Evolutionary conservation across 2,329 filamentous ascomycete genomes (phyloP).

Genomic region (Pseudogymnoascus sp.): DNA sequence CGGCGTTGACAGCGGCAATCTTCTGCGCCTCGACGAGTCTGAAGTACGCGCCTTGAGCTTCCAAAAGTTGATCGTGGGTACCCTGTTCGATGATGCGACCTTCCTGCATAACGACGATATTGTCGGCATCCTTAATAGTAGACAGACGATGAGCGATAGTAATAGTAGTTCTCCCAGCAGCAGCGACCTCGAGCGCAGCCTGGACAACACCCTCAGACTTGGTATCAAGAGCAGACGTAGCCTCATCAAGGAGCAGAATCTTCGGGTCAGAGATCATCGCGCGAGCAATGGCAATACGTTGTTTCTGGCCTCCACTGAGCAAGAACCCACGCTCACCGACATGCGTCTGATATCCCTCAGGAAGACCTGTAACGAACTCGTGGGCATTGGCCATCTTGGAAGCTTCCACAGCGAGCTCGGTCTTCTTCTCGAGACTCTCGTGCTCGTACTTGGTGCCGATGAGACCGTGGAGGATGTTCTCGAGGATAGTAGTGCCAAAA

Average conservation of each 20-base stretch:
- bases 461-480: conserved; percentile 85
- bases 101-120: conserved; percentile 86
- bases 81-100: conserved; percentile 91
- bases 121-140: conserved; percentile 89
- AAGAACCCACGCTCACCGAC: conserved; percentile 94
- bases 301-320: conserved; percentile 91
- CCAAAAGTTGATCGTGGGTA: conserved; percentile 73
- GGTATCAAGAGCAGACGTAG: conserved; percentile 87
- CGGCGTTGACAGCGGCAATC: conserved; percentile 55
- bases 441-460: conserved; percentile 75
- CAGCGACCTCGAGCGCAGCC: conserved; percentile 79
- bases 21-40: conserved; percentile 84
- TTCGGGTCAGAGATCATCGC: conserved; percentile 88
- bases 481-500: conserved; percentile 81
- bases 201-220: conserved; percentile 94
- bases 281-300: conserved; percentile 89
- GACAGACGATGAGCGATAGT: conserved; percentile 93
- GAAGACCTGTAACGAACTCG: conserved; percentile 76
- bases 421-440: conserved; percentile 60
- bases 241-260: conserved; percentile 88
- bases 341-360: conserved; percentile 86
- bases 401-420: conserved; percentile 67
- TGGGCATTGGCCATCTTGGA: conserved; percentile 91
- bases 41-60: conserved; percentile 66
- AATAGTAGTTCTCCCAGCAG: conserved; percentile 85